Percentiles rank a stretch among this genome's conserved stretches.
These are phyloP conservation scores for Leccinum aurantiacum DNA, from an alignment of 768 basidiomycete species.

Conservation along the genomic window DNA sequence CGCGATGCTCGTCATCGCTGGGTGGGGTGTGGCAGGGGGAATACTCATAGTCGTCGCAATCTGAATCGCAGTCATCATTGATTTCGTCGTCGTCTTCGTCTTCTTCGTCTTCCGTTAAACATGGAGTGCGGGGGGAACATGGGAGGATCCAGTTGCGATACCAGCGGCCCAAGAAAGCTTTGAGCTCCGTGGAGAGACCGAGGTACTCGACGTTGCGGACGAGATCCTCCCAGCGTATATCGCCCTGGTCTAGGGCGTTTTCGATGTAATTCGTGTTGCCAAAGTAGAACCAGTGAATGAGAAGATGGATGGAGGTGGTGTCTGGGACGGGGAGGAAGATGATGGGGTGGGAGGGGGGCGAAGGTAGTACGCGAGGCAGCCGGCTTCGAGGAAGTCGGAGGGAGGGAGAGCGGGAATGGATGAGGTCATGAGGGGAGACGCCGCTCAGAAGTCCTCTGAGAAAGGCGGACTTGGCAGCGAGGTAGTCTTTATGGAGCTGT, in stretches of 20 bases:
- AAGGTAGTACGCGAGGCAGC: conserved; percentile 68
- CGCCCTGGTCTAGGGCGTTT: conserved; percentile 60
- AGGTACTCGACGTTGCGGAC: conserved; percentile 91
- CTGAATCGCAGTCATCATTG: conserved; percentile 34
- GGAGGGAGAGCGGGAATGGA: conserved; percentile 29
- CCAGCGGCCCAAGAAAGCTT: conserved; percentile 74
- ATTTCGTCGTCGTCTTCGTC: conserved; percentile 21
- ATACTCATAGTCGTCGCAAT: conserved; percentile 26
- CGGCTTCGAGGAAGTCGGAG: conserved; percentile 44
- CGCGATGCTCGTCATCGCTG: conserved; percentile 33
- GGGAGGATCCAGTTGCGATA: conserved; percentile 63
- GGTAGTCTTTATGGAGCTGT: conserved; percentile 78
- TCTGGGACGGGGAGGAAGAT: conserved; percentile 77
- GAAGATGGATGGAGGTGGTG: conserved; percentile 65
- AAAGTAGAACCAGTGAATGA: conserved; percentile 84
- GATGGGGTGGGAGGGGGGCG: conserved; percentile 59
- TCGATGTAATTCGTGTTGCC: conserved; percentile 66
- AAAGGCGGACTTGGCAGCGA: conserved; percentile 79
- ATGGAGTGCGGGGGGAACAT: conserved; percentile 28
- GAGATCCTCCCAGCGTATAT: conserved; percentile 81
- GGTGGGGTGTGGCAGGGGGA: conserved; percentile 36
- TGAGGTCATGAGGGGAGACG: conserved; percentile 58
- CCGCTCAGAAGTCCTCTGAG: conserved; percentile 72
- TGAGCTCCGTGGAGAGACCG: conserved; percentile 71
- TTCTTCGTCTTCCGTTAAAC: conserved; percentile 27